Percentiles rank a stretch among this genome's conserved stretches.
Conservation (phyloP, 2,329 filamentous ascomycete species). For the Mariannaea elegans region DNA sequence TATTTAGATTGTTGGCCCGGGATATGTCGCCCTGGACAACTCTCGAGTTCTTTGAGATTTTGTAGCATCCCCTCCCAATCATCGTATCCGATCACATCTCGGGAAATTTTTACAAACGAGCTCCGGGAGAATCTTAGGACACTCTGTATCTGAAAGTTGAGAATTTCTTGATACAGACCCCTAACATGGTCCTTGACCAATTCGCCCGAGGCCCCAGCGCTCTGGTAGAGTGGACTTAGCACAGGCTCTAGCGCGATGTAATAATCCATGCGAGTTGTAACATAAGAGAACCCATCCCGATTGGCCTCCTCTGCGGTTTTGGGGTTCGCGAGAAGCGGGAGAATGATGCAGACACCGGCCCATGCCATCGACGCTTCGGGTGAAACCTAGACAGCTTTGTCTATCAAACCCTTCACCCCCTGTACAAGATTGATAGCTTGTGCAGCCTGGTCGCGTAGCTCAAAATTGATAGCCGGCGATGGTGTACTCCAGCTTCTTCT, state of each 20-base stretch:
- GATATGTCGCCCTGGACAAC: too few species aligned
- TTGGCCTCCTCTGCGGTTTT: conserved; percentile 41
- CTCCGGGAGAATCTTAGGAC: conserved; percentile 43
- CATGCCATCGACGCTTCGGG: conserved; percentile 44
- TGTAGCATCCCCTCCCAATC: neutral
- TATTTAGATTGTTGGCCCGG: neutral
- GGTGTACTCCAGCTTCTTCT: conserved; percentile 28
- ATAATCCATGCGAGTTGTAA: conserved; percentile 42
- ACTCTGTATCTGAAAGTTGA: conserved; percentile 48
- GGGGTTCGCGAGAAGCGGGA: conserved; percentile 47
- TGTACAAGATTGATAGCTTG: conserved; percentile 29
- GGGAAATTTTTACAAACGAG: neutral
- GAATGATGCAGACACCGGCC: conserved; percentile 48
- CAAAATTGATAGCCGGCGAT: conserved; percentile 32
- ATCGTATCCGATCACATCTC: neutral
- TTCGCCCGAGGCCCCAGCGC: neutral
- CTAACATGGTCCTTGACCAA: conserved; percentile 31
- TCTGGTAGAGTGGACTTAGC: conserved; percentile 23
- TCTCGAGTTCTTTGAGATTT: neutral
- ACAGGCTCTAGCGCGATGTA: conserved; percentile 43
- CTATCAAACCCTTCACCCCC: conserved; percentile 36
- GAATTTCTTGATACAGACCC: conserved; percentile 44
- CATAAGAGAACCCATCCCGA: conserved; percentile 44
- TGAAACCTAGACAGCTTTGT: conserved; percentile 40
- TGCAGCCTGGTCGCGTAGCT: conserved; percentile 33